Base-by-base conservation (phyloP, 192 early-diverging fungal species). In the Coemansia sp. region DNA sequence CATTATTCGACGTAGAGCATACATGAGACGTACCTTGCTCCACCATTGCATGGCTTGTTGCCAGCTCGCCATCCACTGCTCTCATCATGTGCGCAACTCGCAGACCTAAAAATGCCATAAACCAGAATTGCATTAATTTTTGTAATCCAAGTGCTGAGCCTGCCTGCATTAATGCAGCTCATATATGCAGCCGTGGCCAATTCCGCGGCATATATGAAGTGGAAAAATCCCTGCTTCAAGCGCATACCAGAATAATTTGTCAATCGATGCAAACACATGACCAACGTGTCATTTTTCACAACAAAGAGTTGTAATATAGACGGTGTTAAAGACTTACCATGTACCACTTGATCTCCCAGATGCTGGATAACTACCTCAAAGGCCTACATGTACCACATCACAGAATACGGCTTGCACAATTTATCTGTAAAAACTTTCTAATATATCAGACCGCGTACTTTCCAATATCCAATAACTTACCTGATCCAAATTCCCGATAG, bases 321-420 rank as follows among this genome's bases (percentile, higher is more conserved):
- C 5, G 7, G 46, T 7, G 18, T 5, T 2, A 48, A 18, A 48
- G 15, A 63, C 66, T 63, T 78, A 69, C 75, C 66, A 66, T 62
- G 65, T 31, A 71, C 44, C 24, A 68, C 25, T 47, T 72, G 61
- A 6, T 66, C 56, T 7, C 62, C 56, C 25, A 73, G 23, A 17
- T 28, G 37, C 42, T 48, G 60, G 25, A 59, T 36, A 10, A 55
- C 57, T 20, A 36, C 38, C 21, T 73, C 68, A 20, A 58, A 47
- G 0, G 60, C 61, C 56, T 63, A 63, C 18, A 54, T 48, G 1
- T 14, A 48, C 20, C 17, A 31, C 25, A 28, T 12, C 12, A 54
- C 25, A 24, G 28, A 26, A 54, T 54, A 26, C 54, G 37, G 15
- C 54, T 3, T 36, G 54, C 46, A 48, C 1, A 48, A 48, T 20